These are phyloP conservation scores for Paraphaeosphaeria sporulosa DNA, from an alignment of 2,329 filamentous ascomycete genomes.

Conservation along the genomic window DNA sequence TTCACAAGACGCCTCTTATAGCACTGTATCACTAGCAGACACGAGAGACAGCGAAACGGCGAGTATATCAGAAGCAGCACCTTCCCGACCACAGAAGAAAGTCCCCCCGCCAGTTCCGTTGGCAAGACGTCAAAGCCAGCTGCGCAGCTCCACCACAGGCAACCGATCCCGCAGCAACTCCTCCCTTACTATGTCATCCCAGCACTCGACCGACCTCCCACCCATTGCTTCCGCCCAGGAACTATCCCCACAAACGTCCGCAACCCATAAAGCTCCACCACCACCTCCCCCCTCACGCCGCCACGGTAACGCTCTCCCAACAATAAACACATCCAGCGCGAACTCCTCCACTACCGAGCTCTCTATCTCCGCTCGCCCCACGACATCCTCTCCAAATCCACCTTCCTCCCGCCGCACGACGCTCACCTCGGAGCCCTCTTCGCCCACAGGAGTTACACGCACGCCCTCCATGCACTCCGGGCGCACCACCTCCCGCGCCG, in stretches of 20 bases:
- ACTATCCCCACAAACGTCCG: slow-evolving; percentile 25
- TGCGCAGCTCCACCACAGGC: slow-evolving; percentile 36
- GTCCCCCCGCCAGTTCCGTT: slow-evolving; percentile 46
- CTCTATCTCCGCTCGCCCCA: slow-evolving; percentile 30
- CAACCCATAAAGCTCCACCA: slow-evolving; percentile 36
- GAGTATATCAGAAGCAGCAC: slow-evolving; percentile 26
- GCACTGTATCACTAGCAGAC: slow-evolving; percentile 22
- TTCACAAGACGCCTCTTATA: slow-evolving; percentile 30
- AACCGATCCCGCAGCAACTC: slow-evolving; percentile 48
- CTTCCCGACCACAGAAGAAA: slow-evolving; percentile 35
- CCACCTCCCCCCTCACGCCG: slow-evolving; percentile 46
- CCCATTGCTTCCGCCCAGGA: slow-evolving; percentile 28
- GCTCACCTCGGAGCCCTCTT: slow-evolving; percentile 33
- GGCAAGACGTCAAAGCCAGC: slow-evolving; percentile 46
- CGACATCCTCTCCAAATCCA: slow-evolving; percentile 28
- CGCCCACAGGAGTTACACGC: slow-evolving; percentile 28
- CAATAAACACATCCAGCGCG: slow-evolving; percentile 32
- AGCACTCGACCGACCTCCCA: slow-evolving; percentile 38
- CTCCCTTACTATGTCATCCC: slow-evolving; percentile 45
- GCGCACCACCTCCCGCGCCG: slow-evolving; percentile 32
- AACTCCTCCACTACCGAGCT: slow-evolving; percentile 42
- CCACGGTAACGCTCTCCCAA: slow-evolving; percentile 38
- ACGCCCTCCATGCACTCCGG: slow-evolving; percentile 38
- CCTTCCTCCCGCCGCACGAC: slow-evolving; percentile 35
- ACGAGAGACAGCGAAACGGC: slow-evolving; percentile 24